phyloP scores from a whole-genome alignment of 495 filamentous ascomycete genomes.

The Penicillium cataractarum region DNA sequence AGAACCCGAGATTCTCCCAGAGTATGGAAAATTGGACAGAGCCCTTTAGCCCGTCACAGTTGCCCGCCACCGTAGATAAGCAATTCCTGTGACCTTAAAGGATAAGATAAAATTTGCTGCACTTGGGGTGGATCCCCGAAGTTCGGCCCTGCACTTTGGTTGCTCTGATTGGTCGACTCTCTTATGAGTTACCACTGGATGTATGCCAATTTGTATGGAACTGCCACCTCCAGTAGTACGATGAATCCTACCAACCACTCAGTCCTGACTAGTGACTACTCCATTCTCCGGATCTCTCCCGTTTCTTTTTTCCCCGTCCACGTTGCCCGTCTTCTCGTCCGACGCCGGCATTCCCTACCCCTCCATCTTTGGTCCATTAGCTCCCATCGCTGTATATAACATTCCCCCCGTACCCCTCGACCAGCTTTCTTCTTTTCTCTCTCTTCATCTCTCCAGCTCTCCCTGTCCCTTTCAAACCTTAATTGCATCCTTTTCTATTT shows the following conservation, averaged over 20 bases:
- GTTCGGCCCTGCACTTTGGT: constrained; percentile 33
- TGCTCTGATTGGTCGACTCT: not conserved
- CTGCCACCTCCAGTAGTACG: too few relatives aligned
- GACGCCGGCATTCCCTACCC: constrained; percentile 36
- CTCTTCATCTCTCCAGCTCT: constrained; percentile 18
- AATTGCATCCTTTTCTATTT: constrained; percentile 8
- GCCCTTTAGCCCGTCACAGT: too few relatives aligned
- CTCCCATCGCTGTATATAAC: constrained; percentile 22
- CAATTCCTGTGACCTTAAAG: constrained; percentile 45
- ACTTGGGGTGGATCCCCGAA: constrained; percentile 32
- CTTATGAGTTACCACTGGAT: not conserved
- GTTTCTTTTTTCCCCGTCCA: constrained; percentile 20
- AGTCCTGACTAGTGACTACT: too few relatives aligned
- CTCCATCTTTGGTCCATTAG: constrained; percentile 6
- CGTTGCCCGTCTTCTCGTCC: constrained; percentile 33
- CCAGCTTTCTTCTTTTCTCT: constrained; percentile 17
- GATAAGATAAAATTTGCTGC: constrained; percentile 39
- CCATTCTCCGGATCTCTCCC: constrained; percentile 9
- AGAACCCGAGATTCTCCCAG: not conserved
- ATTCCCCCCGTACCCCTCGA: constrained; percentile 18
- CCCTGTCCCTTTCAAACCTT: constrained; percentile 7
- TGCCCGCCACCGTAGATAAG: constrained; percentile 44
- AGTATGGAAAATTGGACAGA: not conserved
- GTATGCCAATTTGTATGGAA: too few relatives aligned
- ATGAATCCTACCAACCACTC: too few relatives aligned